phyloP scores from a whole-genome alignment of 2,329 filamentous ascomycete species.

The Paecilomyces dactylethromorphus region DNA sequence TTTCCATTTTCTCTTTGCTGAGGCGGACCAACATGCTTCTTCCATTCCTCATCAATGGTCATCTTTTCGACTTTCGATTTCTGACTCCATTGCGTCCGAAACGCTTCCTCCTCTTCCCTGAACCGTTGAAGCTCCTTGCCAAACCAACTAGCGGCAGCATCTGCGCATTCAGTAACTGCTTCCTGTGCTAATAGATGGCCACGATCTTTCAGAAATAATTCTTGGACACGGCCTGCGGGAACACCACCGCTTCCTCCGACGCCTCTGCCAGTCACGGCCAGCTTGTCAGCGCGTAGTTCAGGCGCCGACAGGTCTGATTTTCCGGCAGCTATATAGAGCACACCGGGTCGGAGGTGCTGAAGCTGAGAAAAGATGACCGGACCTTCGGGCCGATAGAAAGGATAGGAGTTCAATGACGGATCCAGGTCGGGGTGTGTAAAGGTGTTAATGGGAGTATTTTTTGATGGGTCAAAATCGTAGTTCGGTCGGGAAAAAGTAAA shows the following conservation, averaged over 20 bases:
- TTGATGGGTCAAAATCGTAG: constrained; percentile 53
- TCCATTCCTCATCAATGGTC: constrained; percentile 50
- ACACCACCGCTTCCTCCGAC: constrained; percentile 44
- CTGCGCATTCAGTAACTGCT: constrained; percentile 60
- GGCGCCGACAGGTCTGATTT: constrained; percentile 36
- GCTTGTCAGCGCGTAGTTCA: constrained; percentile 33
- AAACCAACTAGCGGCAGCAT: constrained; percentile 52
- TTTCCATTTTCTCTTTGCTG: constrained; percentile 15
- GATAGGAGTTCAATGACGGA: constrained; percentile 20
- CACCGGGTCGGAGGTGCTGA: constrained; percentile 38
- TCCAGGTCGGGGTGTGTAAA: constrained; percentile 42
- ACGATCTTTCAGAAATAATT: constrained; percentile 56
- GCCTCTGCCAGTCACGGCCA: constrained; percentile 32
- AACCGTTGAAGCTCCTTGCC: constrained; percentile 51
- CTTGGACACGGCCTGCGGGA: constrained; percentile 62
- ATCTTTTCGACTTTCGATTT: constrained; percentile 49
- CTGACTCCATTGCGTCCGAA: constrained; percentile 48
- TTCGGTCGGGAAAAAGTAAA: constrained; percentile 44
- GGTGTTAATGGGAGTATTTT: constrained; percentile 29
- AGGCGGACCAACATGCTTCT: constrained; percentile 28
- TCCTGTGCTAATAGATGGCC: constrained; percentile 87
- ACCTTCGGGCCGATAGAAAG: constrained; percentile 41
- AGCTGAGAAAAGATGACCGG: constrained; percentile 31
- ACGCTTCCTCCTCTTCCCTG: constrained; percentile 51
- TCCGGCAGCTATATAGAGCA: constrained; percentile 40